A percentile compares a stretch with the other conserved stretches of the same genome.
These are phyloP conservation scores for Caloboletus firmus DNA, from an alignment of 1,284 basidiomycete species.

Conservation along the genomic window DNA sequence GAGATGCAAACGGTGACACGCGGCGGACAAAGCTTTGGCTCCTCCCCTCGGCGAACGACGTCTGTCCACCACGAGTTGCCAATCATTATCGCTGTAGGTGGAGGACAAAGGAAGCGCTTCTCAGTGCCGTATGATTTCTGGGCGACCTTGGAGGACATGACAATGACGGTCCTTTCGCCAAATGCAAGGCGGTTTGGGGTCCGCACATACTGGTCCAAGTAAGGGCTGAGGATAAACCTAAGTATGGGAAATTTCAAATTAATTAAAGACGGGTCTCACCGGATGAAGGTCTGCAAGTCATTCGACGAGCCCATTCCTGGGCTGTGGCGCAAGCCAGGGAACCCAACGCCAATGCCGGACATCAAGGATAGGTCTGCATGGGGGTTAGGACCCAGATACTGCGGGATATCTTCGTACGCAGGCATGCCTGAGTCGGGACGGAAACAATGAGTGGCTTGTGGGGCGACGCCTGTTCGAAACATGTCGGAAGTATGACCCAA, in stretches of 20 bases:
- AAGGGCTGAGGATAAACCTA: conserved; percentile 51
- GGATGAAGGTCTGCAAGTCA: conserved; percentile 77
- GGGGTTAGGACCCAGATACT: conserved; percentile 52
- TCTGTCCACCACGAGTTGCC: conserved; percentile 95
- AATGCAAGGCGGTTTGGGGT: conserved; percentile 85
- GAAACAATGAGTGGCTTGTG: conserved; percentile 63
- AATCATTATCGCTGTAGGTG: conserved; percentile 92
- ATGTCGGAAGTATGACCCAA: conserved; percentile 51
- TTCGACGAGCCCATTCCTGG: conserved; percentile 59
- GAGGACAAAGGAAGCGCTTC: conserved; percentile 96
- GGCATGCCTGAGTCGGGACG: conserved; percentile 47
- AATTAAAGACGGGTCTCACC: conserved; percentile 44
- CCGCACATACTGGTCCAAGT: conserved; percentile 81
- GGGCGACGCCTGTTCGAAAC: conserved; percentile 58
- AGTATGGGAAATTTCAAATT: conserved; percentile 12
- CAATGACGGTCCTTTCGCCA: conserved; percentile 91
- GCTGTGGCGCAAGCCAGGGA: conserved; percentile 63
- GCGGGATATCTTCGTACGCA: conserved; percentile 56
- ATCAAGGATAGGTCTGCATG: conserved; percentile 58
- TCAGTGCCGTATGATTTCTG: conserved; percentile 98
- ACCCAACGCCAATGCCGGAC: conserved; percentile 58
- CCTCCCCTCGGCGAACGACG: conserved; percentile 67
- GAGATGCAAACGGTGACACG: conserved; percentile 88
- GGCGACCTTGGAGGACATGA: conserved; percentile 95
- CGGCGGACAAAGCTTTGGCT: conserved; percentile 74